Evolutionary conservation across 2,329 filamentous ascomycete genomes (phyloP), one percentile per base, ranked within the genome.

Genomic region (Magnaporthiopsis incrustans): DNA sequence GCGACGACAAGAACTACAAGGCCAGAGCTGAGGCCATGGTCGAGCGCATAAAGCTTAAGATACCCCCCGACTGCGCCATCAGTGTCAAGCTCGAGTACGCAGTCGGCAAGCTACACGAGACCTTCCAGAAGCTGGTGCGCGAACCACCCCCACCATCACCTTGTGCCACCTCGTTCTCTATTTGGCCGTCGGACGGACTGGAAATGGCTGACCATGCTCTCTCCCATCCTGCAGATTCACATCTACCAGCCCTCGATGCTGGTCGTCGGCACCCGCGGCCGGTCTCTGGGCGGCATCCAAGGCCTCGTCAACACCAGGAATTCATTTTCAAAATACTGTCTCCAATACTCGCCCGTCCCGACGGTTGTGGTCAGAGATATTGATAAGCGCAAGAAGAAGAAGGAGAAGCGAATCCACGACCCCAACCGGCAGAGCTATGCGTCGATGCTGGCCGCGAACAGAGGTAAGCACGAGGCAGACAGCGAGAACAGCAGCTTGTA

Each of bases 211-310:
- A 18, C 53, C 22, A 14, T 60, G n/a, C 33, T 14, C 53, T 11
- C 57, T 30, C 58, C 60, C 6, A 25, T 58, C 14, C 60, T 44
- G 33, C 70, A 96, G 92, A 96, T 97, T 69, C 88, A 91, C 70
- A 89, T 97, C 66, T 94, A 97, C 75, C 90, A 96, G 72, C 93
- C 93, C 3, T 91, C 91, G 3, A 93, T 96, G 78, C 83, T 97
- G 27, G 89, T 97, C 33, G 93, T 97, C 22, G 93, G 93, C 58
- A 97, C 93, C 1, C 86, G 90, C 70, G 93, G 93, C 59, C 85
- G 92, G 64, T 94, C 89, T 53, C 81, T 96, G 1, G 91, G 91
- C 44, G 92, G 92, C 32, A 88, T 97, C 65, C 92, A 96, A 73
- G 91, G 91, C 60, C 80, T 97, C 35, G 84, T 97, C 57, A 91